A percentile compares a stretch with the other conserved stretches of the same genome.
Evolutionary conservation across 352 stramenopile species (phyloP).

Genomic region (Pythium guiyangense): DNA sequence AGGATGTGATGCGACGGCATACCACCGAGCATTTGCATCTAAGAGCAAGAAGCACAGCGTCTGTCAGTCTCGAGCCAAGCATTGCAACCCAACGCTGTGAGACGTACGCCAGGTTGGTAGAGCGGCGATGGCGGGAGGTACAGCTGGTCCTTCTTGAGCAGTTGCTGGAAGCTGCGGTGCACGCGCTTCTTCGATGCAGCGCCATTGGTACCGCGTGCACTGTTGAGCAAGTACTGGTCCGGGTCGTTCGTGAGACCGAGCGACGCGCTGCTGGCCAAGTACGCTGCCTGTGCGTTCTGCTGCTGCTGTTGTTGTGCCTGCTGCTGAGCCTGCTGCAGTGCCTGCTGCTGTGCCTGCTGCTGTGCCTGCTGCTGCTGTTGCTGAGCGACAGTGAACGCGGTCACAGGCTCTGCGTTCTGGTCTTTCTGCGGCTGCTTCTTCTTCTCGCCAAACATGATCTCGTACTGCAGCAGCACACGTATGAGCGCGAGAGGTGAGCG

Average conservation of each 20-base stretch:
- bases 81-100: too few species aligned
- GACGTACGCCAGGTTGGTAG: constrained; percentile 64
- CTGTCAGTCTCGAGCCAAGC: too few species aligned
- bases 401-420: constrained; percentile 25
- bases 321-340: too few species aligned
- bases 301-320: constrained; percentile 1
- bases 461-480: constrained; percentile 36
- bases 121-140: constrained; percentile 57
- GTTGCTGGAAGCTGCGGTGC: constrained; percentile 72
- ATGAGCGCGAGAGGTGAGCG: neutral
- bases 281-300: constrained; percentile 16
- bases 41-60: constrained; percentile 1
- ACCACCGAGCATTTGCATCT: constrained; percentile 64
- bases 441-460: constrained; percentile 81
- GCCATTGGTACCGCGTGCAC: constrained; percentile 18
- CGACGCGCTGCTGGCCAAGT: constrained; percentile 20
- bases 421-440: constrained; percentile 66
- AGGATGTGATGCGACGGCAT: constrained; percentile 62
- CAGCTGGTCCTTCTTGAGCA: constrained; percentile 74
- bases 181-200: constrained; percentile 60
- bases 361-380: constrained; percentile 7
- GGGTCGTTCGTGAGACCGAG: constrained; percentile 61
- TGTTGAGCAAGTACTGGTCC: constrained; percentile 57
- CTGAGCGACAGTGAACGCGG: constrained; percentile 21
- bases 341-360: too few species aligned